Base-by-base conservation (phyloP, 208 protist species). In the Wallacemonas sp. region DNA sequence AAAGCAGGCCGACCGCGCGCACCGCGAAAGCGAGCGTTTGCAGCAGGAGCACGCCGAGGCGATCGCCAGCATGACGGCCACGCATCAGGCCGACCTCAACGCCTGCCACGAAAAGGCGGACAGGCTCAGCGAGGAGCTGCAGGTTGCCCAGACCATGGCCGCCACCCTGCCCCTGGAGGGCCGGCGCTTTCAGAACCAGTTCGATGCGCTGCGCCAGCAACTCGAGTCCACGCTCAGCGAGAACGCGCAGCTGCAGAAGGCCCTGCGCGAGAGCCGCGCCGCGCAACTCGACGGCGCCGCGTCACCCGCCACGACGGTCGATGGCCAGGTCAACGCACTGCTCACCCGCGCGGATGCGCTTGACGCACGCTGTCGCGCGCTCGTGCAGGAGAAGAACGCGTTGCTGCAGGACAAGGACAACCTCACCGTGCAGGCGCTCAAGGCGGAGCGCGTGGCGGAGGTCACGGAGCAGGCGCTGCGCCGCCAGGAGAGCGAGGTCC, bases 121-220 rank as follows among this genome's bases (percentile, higher is more conserved):
- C n/a, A 3, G 6, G 30, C 54, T 78, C 48, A 72, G 70, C 11
- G 24, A 39, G 0, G 74, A 80, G 64, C 64, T 90, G 38, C 70
- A 83, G 41, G 77, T 68, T 17, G 71, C 69, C 12, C 74, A 85
- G 62, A 77, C 84, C 33, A 62, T 84, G 26, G 84, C 80, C n/a
- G 80, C 84, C 17, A 78, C 80, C 23, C 58, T 80, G 19, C 77
- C 73, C 6, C 70, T 76, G 33, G 73, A 78, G 63, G 72, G 47
- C 12, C 68, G 84, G 38, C 66, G 62, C 39, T 74, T 73, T 38
- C 64, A 87, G 57, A 65, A 67, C 30, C 74, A 87, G 47, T 62
- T 87, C 17, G 69, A 74, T 41, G 65, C 74, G 9, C 58, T 85
- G 46, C 74, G 77, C 12, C 69, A 78, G 49, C 77, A 82, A 48